phyloP scores from a whole-genome alignment of 2,329 filamentous ascomycete genomes.

The Chaetomiaceae sp. region DNA sequence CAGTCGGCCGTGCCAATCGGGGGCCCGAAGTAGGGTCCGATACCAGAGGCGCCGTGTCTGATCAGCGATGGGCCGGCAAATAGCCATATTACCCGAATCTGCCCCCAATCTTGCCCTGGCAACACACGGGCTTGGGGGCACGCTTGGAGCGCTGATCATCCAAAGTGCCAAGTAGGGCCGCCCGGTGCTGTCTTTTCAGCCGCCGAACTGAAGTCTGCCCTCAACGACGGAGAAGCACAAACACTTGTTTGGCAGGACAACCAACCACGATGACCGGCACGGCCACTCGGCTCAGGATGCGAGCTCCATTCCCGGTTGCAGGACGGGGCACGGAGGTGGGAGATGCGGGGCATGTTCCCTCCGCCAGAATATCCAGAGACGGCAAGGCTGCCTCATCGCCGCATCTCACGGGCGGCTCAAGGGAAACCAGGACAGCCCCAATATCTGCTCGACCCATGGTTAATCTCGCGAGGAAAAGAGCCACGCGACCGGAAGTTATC shows the following conservation, averaged over 20 bases:
- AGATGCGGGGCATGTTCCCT: conserved; percentile 21
- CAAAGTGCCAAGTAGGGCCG: conserved; percentile 26
- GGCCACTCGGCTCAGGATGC: background rate
- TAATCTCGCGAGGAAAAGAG: conserved; percentile 24
- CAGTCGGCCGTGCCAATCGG: conserved; percentile 22
- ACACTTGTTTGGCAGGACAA: conserved; percentile 1
- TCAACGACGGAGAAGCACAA: background rate
- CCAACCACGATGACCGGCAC: background rate
- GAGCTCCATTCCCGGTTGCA: conserved; percentile 11
- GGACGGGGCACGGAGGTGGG: conserved; percentile 1
- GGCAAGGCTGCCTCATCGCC: background rate
- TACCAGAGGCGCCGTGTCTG: conserved; percentile 7
- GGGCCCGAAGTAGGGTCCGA: conserved; percentile 14
- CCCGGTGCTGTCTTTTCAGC: conserved; percentile 10
- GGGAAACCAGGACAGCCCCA: conserved; percentile 4
- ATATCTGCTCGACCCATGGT: conserved; percentile 18
- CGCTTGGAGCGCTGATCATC: conserved; percentile 14
- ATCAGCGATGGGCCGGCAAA: conserved; percentile 22
- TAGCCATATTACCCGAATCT: conserved; percentile 28
- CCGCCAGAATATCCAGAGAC: conserved; percentile 14
- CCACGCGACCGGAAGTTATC: conserved; percentile 19
- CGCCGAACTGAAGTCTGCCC: background rate
- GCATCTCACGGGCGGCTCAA: background rate
- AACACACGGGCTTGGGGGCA: conserved; percentile 10
- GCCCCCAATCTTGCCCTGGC: conserved; percentile 12